phyloP scores from a whole-genome alignment of 2,329 filamentous ascomycete genomes.

The Epichloe amarillans region DNA sequence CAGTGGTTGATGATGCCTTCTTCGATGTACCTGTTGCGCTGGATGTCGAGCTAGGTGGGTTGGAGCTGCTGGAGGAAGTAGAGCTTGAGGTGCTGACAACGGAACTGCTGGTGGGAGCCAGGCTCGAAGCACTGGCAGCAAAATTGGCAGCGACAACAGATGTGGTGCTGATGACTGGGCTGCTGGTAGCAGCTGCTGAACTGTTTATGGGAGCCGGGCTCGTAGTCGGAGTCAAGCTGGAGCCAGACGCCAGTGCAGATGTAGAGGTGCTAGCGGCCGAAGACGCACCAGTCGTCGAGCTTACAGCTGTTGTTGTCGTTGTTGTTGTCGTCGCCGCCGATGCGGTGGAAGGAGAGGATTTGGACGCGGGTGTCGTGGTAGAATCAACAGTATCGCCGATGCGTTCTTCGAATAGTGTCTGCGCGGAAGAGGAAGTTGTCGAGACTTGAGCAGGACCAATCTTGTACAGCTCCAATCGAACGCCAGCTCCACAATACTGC shows the following conservation, averaged over 20 bases:
- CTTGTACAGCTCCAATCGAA: conserved; percentile 22
- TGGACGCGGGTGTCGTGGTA: neutral
- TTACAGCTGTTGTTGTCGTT: neutral
- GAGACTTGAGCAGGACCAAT: conserved; percentile 13
- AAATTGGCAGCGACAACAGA: too few species aligned
- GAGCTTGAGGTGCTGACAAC: conserved; percentile 1
- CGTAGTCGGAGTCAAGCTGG: neutral
- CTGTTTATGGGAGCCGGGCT: too few species aligned
- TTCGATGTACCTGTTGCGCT: conserved; percentile 1
- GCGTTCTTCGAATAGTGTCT: neutral
- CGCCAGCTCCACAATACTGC: conserved; percentile 19
- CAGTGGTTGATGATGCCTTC: neutral
- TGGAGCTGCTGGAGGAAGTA: neutral
- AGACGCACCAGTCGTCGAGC: conserved; percentile 1
- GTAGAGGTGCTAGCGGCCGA: neutral
- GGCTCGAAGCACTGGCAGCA: neutral
- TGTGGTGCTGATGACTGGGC: too few species aligned
- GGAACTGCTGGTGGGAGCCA: neutral
- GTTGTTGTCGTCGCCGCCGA: too few species aligned
- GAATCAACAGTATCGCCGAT: neutral
- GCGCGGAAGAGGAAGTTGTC: neutral
- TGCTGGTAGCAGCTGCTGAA: too few species aligned
- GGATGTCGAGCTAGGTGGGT: neutral
- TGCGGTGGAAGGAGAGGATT: neutral
- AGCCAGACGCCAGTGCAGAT: neutral